Base-by-base conservation (phyloP, 768 basidiomycete genomes). In the Trametopsis cervina region DNA sequence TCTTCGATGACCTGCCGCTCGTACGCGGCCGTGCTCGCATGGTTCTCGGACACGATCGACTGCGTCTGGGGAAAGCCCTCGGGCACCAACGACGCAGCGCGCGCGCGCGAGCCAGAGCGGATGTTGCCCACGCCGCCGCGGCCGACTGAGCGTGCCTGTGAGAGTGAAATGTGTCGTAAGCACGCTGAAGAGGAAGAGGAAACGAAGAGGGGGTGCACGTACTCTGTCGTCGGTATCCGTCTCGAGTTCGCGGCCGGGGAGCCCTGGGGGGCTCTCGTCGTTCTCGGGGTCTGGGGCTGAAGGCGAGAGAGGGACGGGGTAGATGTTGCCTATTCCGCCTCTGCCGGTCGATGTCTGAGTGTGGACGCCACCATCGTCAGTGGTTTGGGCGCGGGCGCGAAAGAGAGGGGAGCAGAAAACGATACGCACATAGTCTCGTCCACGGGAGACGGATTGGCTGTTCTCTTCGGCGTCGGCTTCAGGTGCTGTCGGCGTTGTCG, bases 71-170 rank as follows among this genome's bases (percentile, higher is more conserved):
- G 57, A 17, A 53, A 40, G 24, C 52, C 46, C 27, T 54, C 57
- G 10, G 51, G 36, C 25, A 43, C 45, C 15, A 42, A 24, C 21
- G 51, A 41, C 29, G 52, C 51, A 10, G 47, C 42, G 49, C 64
- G 43, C 44, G 80, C 82, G 27, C 81, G 77, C 20, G 87, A 88
- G 0, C 81, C 82, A 1, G 88, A 85, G 48, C 86, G 81, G 43
- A 93, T 81, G 72, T 94, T 94, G 7, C 90, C 91, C 6, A 76
- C 76, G 13, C 91, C 91, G 22, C 91, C 90, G 43, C 89, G 80
- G 10, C 91, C 91, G 37, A 75, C 75, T 17, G 78, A 81, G 53
- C 67, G 70, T 15, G 73, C 49, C 68, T 78, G 55, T 4, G 12
- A 33, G 9, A 53, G 54, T n/a, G 55, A 54, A 27, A 20, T 40